phyloP scores from a whole-genome alignment of 2,329 filamentous ascomycete species.

The Calonectria honghensis region DNA sequence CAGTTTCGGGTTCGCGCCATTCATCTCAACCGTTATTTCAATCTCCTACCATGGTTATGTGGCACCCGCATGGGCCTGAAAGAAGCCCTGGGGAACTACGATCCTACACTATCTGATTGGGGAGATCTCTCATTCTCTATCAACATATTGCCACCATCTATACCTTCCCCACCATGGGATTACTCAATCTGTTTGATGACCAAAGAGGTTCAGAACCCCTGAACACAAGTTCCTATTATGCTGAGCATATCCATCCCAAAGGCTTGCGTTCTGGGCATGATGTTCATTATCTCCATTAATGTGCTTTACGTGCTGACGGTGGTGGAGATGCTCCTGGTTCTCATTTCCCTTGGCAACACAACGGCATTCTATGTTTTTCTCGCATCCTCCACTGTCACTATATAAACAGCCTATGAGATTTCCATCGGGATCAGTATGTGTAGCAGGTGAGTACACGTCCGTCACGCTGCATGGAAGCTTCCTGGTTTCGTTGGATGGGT shows the following conservation, averaged over 20 bases:
- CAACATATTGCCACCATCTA: neutral
- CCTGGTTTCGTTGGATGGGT: neutral
- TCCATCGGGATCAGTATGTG: neutral
- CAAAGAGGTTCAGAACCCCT: neutral
- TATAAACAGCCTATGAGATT: neutral
- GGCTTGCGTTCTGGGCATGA: neutral
- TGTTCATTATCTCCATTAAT: constrained; percentile 79
- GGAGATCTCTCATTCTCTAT: constrained; percentile 17
- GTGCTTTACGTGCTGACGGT: neutral
- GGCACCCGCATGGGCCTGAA: neutral
- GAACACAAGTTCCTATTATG: neutral
- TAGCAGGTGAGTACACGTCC: neutral
- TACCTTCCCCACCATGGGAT: neutral
- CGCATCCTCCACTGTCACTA: neutral
- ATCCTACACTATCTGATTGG: neutral
- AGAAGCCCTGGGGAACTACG: neutral
- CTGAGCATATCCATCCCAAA: neutral
- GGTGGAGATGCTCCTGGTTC: neutral
- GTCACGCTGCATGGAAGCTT: neutral
- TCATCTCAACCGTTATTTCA: neutral
- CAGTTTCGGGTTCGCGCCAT: constrained; percentile 13
- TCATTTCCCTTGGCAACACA: neutral
- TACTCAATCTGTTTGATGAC: neutral
- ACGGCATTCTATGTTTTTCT: neutral
- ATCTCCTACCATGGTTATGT: neutral